Base-by-base conservation (phyloP, 1,139 yeast species). In the Blastobotrys raffinosifermentans region DNA sequence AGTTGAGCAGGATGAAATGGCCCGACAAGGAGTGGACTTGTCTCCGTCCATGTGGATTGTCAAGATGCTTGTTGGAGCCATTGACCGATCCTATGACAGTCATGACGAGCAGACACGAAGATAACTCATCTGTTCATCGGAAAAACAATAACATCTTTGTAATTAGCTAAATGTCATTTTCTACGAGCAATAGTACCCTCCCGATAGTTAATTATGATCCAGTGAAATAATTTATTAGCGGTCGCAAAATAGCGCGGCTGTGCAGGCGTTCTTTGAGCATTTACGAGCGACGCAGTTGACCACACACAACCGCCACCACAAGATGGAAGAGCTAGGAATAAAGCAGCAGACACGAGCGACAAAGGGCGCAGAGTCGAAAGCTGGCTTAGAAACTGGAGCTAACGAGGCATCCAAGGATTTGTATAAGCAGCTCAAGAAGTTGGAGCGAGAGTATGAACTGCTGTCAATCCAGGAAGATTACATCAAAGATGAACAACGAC, bases 401-500 rank as follows among this genome's bases (percentile, higher is more conserved):
- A 34, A 25, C 50, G 49, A 41, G 23, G 46, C 29, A 46, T 27
- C 49, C 7, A 46, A 47, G 27, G 96, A 89, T 57, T 81, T 83
- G 29, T 93, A 91, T 62, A 69, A 86, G 51, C 81, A 76, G 50
- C 70, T 89, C 53, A 93, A 91, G 70, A 82, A 77, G 58, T 72
- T 91, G 47, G 94, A 91, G 58, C 85, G 89, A 50, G 96, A 89
- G 56, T 73, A 85, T 53, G 96, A 89, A 53, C 68, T 91, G 39
- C 66, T 93, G 46, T 67, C 75, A 41, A 69, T 91, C 48, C 98
- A 91, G 64, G 98, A 91, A 61, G 97, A 89, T 45, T 93, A 89
- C 61, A 87, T 93, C 58, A 91, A 91, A 60, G 98, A 91, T 60
- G 99, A 93, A 63, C 96, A 89, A 59, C 93, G 96, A 57, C 95